phyloP scores from a whole-genome alignment of 352 stramenopile genomes.

The Aphanomyces cochlioides region DNA sequence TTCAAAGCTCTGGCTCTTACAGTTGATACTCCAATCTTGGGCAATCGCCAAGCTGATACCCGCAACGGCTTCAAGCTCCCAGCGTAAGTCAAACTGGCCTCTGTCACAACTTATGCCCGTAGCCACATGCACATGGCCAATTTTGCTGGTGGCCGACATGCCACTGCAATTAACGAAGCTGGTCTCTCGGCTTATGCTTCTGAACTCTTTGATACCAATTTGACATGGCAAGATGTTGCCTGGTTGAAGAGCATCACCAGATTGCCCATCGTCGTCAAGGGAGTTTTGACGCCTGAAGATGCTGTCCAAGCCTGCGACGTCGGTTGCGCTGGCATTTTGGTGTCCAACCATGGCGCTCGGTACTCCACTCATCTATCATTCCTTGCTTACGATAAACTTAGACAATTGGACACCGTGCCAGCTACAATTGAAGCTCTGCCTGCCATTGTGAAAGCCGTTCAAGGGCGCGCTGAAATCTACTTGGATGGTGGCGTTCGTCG shows the following conservation, averaged over 20 bases:
- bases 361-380: background rate
- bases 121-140: slow-evolving; percentile 35
- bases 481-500: slow-evolving; percentile 93
- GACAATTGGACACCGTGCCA: slow-evolving; percentile 85
- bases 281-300: slow-evolving; percentile 91
- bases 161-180: slow-evolving; percentile 39
- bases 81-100: slow-evolving; percentile 44
- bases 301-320: slow-evolving; percentile 85
- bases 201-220: slow-evolving; percentile 91
- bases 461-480: slow-evolving; percentile 84
- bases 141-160: slow-evolving; percentile 50
- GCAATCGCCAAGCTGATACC: slow-evolving; percentile 93
- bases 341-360: slow-evolving; percentile 93
- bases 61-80: slow-evolving; percentile 90
- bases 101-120: background rate
- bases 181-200: slow-evolving; percentile 69
- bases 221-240: slow-evolving; percentile 92
- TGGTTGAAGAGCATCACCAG: slow-evolving; percentile 89
- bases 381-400: background rate
- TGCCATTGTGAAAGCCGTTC: slow-evolving; percentile 84
- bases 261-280: slow-evolving; percentile 92
- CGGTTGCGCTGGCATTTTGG: slow-evolving; percentile 88
- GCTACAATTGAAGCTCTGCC: slow-evolving; percentile 90
- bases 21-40: slow-evolving; percentile 94
- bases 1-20: slow-evolving; percentile 94